phyloP scores from a whole-genome alignment of 2,329 filamentous ascomycete species.

The Seiridium unicorne region DNA sequence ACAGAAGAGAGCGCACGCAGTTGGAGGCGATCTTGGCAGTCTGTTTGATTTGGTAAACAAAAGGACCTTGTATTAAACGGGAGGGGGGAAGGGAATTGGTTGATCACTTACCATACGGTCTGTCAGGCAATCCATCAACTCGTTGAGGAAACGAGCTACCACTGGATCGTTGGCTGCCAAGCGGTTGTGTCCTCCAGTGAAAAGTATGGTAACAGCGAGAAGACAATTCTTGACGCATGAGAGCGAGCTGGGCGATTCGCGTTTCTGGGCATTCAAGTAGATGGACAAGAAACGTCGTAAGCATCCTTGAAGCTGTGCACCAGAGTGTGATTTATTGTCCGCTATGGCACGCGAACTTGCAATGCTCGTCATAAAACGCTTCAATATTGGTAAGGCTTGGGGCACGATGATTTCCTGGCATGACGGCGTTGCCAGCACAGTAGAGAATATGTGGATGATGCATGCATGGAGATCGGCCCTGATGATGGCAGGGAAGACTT shows the following conservation, averaged over 20 bases:
- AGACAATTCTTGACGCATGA: constrained; percentile 91
- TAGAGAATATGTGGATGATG: constrained; percentile 94
- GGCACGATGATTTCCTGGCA: constrained; percentile 90
- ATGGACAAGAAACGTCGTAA: constrained; percentile 81
- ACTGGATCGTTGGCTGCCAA: constrained; percentile 75
- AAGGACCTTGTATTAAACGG: neutral
- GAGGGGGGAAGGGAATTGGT: no score
- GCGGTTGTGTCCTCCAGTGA: constrained; percentile 75
- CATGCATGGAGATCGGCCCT: constrained; percentile 95
- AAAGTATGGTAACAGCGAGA: constrained; percentile 81
- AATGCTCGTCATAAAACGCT: constrained; percentile 82
- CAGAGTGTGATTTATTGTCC: constrained; percentile 47
- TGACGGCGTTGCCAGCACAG: constrained; percentile 80
- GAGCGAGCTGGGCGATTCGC: constrained; percentile 73
- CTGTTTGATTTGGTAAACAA: constrained; percentile 31
- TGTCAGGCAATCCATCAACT: constrained; percentile 80
- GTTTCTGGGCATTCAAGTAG: constrained; percentile 71
- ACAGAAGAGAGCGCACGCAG: constrained; percentile 80
- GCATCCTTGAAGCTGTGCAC: constrained; percentile 75
- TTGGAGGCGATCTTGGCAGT: constrained; percentile 88
- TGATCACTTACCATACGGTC: constrained; percentile 62
- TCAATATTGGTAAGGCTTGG: constrained; percentile 85
- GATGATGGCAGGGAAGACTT: constrained; percentile 95
- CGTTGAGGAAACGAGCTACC: constrained; percentile 71
- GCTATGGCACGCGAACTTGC: constrained; percentile 42